These are phyloP conservation scores for Linnemannia elongata DNA, from an alignment of 192 early-diverging fungal genomes.

Conservation along the genomic window DNA sequence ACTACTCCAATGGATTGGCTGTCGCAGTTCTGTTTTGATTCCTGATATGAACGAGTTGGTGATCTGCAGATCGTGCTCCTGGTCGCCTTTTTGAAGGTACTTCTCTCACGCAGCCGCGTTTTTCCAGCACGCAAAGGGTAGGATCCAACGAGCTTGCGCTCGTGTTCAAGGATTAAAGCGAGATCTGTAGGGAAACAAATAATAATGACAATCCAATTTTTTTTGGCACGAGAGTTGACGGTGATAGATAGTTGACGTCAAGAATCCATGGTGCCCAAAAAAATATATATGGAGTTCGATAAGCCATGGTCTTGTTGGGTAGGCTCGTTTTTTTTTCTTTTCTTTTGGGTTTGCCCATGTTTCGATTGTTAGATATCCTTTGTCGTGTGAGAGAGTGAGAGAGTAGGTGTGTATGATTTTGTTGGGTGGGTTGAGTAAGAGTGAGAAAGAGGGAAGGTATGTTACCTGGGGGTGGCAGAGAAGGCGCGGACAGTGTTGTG, in stretches of 20 bases:
- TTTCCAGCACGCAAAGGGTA: background rate
- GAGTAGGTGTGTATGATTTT: background rate
- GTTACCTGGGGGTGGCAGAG: constrained; percentile 55
- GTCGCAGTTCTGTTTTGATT: background rate
- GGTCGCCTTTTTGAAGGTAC: background rate
- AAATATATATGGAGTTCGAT: background rate
- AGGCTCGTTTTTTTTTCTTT: background rate
- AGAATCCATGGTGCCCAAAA: background rate
- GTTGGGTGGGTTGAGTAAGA: background rate
- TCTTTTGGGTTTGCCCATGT: background rate
- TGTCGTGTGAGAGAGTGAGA: background rate
- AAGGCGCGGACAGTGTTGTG: constrained; percentile 56
- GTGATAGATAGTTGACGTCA: background rate
- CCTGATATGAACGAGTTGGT: background rate
- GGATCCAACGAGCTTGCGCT: background rate
- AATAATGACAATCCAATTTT: background rate
- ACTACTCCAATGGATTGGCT: background rate
- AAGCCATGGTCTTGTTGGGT: too few relatives aligned
- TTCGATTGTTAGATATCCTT: background rate
- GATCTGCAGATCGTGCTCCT: background rate
- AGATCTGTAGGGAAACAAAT: background rate
- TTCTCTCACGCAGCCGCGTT: background rate
- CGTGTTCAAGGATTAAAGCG: background rate
- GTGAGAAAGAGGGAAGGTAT: background rate
- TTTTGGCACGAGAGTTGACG: background rate